Base-by-base conservation (phyloP, 768 basidiomycete genomes). In the Leccinellum albellum region DNA sequence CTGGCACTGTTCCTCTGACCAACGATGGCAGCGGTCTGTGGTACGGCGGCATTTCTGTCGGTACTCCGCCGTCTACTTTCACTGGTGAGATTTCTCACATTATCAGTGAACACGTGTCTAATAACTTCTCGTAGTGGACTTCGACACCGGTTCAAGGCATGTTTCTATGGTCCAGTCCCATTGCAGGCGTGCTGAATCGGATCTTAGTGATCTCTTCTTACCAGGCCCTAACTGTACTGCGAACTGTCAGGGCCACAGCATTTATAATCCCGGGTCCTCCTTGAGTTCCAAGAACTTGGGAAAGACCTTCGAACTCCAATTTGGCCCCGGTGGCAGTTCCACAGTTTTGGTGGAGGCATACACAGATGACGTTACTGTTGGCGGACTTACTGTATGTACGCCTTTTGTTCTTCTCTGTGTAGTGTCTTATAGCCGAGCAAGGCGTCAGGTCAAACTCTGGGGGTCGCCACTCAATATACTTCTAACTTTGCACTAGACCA, bases 221-320 rank as follows among this genome's bases (percentile, higher is more conserved):
- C 71, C 73, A 6, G 65, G 62, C 2, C 29, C 60, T 4, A 4
- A 48, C 5, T 74, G 72, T 58, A 29, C 3, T 17, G 61, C 53
- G 23, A 60, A 3, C 28, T 78, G 77, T 58, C 4, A 17, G 0
- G 64, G 56, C 3, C 74, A 78, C 58, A 60, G 42, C 33, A 58
- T 65, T 49, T 79, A 75, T 59, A 53, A 73, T 57, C 65, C 76
- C 0, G 14, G 12, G 1, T 2, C 8, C 12, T 68, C 66, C 48
- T 57, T 54, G 4, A 60, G 56, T 17, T 12, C 64, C 2, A n/a
- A 46, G 2, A 49, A 57, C 26, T 23, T 58, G 53, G 8, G 13
- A 7, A 4, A 31, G 28, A 46, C 26, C 14, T 65, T 61, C 50
- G 3, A 0, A 4, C 12, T 50, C 3, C 0, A 4, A 3, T 61